phyloP scores from a whole-genome alignment of 2,329 filamentous ascomycete genomes.

The Fusarium sororula region DNA sequence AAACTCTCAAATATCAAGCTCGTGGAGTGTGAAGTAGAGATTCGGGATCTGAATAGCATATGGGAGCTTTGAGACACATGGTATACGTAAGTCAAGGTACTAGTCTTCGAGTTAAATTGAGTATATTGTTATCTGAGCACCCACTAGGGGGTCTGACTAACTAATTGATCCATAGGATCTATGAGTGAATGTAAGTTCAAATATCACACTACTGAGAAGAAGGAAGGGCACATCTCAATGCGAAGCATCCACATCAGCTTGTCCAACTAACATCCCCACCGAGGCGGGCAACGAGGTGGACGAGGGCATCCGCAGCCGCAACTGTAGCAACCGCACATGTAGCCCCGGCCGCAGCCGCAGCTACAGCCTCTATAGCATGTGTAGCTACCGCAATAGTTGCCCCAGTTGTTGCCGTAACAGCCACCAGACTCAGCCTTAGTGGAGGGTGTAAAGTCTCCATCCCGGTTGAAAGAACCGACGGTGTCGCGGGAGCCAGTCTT shows the following conservation, averaged over 20 bases:
- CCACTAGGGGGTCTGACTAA: background rate
- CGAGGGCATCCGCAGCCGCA: background rate
- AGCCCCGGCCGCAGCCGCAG: background rate
- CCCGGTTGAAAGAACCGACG: rapidly evolving
- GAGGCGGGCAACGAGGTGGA: background rate
- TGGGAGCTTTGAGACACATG: rapidly evolving
- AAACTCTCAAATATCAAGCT: background rate
- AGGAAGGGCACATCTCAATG: rapidly evolving
- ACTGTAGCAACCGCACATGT: background rate
- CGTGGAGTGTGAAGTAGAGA: no score
- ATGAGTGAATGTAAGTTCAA: background rate
- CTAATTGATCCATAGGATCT: background rate
- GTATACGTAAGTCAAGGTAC: rapidly evolving
- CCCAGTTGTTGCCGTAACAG: background rate
- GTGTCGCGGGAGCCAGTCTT: background rate
- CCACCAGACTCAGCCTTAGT: background rate
- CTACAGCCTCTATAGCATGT: background rate
- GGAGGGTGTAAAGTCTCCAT: background rate
- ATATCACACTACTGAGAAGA: background rate
- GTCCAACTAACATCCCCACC: background rate
- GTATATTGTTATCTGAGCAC: background rate
- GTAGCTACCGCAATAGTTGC: background rate
- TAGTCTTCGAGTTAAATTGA: background rate
- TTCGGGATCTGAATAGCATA: background rate
- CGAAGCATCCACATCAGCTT: rapidly evolving